Base-by-base conservation (phyloP, 768 basidiomycete genomes). In the Cystofilobasidium ferigula region DNA sequence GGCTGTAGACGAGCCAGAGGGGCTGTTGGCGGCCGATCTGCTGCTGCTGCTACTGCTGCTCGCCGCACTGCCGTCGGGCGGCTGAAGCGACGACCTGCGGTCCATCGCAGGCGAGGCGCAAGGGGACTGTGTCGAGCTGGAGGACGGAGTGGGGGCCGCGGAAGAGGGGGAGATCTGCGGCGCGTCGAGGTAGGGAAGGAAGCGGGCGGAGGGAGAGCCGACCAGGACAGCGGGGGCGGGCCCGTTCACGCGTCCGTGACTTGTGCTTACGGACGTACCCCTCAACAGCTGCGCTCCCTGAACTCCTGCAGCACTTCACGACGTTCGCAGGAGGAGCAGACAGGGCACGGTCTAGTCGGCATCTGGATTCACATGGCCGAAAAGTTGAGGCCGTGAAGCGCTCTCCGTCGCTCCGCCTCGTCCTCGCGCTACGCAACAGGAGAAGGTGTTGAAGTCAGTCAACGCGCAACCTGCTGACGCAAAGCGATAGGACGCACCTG, bases 381-480 rank as follows among this genome's bases (percentile, higher is more conserved):
- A 72, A 99, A 97, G 71, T 99, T 99, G 76, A 99, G 94, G 72
- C 90, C 86, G 77, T 95, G 91, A n/a, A 92, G 86, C 35, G 85
- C 84, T 71, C 86, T 81, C 71, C 89, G 81, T 66, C 92, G 76
- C 75, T 99, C 94, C 71, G 87, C 74, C 77, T 99, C 94, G 74
- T 98, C 94, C 74, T 97, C 93, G 68, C 89, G 81, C 91, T 94
- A n/a, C n/a, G n/a, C n/a, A n/a, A n/a, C n/a, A n/a, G n/a, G n/a
- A n/a, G 45, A 5, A 13, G 48, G 36, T 59, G 48, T n/a, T 8
- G 34, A 24, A 64, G 42, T 7, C 54, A 43, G 63, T 28, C 28
- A 24, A 6, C 8, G 43, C 13, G 16, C 30, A 3, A 10, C 32
- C 26, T 3, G 13, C 1, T 22, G 28, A 16, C 12, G 24, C 30